A percentile compares a stretch with the other conserved stretches of the same genome.
Conservation (phyloP, 164 flowering plant species). For the Cinnamomum chago region DNA sequence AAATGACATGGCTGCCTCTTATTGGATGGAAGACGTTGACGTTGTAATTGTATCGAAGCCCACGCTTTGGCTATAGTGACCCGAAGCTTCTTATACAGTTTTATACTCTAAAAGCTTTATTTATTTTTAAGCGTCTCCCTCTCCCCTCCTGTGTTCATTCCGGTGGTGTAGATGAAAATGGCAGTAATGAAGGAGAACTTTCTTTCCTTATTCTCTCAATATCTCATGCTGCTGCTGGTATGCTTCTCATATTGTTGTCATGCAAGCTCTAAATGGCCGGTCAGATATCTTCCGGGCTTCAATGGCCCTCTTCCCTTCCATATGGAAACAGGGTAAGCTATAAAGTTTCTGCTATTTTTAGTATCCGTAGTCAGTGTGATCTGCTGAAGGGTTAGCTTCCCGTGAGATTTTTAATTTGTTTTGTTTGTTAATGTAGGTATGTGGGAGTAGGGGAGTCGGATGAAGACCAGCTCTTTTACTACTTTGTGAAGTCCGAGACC, state of each 20-base stretch:
- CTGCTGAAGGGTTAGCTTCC: not conserved
- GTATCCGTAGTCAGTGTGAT: no score
- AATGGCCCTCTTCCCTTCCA: slow-evolving; percentile 7
- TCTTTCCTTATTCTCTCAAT: not conserved
- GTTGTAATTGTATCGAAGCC: no score
- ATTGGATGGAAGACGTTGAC: no score
- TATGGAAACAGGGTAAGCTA: slow-evolving; percentile 9
- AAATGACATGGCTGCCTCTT: no score
- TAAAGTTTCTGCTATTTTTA: no score
- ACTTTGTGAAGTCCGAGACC: slow-evolving; percentile 44
- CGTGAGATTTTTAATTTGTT: not conserved
- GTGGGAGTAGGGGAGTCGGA: slow-evolving; percentile 39
- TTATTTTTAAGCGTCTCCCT: no score
- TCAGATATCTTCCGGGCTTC: slow-evolving; percentile 15
- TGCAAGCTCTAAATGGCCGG: not conserved
- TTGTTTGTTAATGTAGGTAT: not conserved
- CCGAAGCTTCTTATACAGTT: no score
- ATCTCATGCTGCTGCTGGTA: not conserved
- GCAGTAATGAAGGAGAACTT: not conserved
- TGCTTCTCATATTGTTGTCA: not conserved
- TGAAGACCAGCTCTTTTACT: slow-evolving; percentile 52
- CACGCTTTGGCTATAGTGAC: no score
- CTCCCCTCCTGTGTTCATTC: no score
- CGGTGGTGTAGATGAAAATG: no score
- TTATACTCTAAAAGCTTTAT: no score